phyloP scores from a whole-genome alignment of 2,329 filamentous ascomycete species.

The Stagonosporopsis vannaccii region DNA sequence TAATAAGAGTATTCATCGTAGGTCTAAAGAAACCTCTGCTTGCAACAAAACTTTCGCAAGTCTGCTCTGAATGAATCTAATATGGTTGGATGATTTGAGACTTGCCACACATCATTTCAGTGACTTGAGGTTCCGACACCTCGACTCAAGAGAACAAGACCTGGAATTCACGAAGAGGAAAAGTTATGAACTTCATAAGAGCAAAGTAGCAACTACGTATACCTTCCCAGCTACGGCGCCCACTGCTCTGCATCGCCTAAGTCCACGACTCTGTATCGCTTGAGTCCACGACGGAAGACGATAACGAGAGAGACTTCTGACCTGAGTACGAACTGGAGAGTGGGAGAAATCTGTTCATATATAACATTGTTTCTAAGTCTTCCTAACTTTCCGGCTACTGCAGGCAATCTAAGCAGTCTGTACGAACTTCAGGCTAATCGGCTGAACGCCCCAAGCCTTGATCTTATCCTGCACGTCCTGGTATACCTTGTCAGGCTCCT shows the following conservation, averaged over 20 bases:
- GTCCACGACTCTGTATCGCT: background rate
- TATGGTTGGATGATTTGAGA: too few relatives aligned
- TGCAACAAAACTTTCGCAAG: background rate
- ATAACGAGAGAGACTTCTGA: background rate
- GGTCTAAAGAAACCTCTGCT: background rate
- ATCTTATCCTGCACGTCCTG: slow-evolving; percentile 54
- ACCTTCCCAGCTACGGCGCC: background rate
- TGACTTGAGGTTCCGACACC: too few relatives aligned
- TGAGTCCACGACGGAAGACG: background rate
- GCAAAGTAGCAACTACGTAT: too few relatives aligned
- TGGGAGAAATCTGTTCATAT: background rate
- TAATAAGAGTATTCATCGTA: background rate
- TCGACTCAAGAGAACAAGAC: too few relatives aligned
- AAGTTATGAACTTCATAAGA: too few relatives aligned
- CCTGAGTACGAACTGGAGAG: background rate
- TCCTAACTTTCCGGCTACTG: background rate
- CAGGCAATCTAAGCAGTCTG: slow-evolving; percentile 24
- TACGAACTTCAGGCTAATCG: slow-evolving; percentile 41
- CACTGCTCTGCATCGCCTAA: background rate
- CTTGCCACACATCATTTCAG: too few relatives aligned
- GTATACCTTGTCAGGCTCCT: slow-evolving; percentile 71
- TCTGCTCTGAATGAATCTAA: too few relatives aligned
- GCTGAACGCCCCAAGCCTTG: slow-evolving; percentile 45
- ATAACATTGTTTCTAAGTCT: background rate
- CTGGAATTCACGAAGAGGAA: too few relatives aligned